phyloP scores from a whole-genome alignment of 352 stramenopile species.

The Pythium dissotocum region DNA sequence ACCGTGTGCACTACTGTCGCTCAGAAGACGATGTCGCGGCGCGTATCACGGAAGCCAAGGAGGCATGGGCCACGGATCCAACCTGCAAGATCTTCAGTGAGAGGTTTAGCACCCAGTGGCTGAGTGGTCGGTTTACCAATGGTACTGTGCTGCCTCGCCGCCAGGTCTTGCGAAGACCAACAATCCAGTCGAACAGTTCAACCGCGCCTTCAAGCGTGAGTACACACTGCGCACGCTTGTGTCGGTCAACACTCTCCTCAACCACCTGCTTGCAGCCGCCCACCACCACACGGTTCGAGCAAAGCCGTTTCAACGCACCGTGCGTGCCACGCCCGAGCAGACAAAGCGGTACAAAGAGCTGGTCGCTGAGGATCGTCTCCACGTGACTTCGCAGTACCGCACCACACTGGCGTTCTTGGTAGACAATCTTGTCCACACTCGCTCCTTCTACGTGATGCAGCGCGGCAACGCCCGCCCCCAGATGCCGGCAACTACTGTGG shows the following conservation, averaged over 20 bases:
- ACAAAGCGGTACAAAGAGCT: neutral
- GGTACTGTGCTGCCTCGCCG: conserved; percentile 21
- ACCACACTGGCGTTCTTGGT: neutral
- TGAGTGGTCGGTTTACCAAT: conserved; percentile 14
- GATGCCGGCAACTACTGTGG: too few species aligned
- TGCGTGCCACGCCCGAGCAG: neutral
- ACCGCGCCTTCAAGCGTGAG: conserved; percentile 28
- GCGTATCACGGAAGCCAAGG: neutral
- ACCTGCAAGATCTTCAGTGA: neutral
- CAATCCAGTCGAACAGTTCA: conserved; percentile 33
- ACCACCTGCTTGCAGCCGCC: neutral
- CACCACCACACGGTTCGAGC: neutral
- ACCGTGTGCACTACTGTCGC: conserved; percentile 21
- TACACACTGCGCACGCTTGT: conserved; percentile 17
- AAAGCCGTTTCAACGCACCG: neutral
- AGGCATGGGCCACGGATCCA: neutral
- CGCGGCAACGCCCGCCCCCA: too few species aligned
- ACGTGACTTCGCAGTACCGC: neutral
- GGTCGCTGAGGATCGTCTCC: neutral
- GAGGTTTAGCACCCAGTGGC: conserved; percentile 2
- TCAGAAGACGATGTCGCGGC: conserved; percentile 1
- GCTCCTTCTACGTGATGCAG: neutral
- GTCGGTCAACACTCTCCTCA: conserved; percentile 15
- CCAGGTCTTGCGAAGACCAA: conserved; percentile 25
- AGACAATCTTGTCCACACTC: neutral